phyloP scores from a whole-genome alignment of 306 rosid species.

The Ziziphus jujuba region DNA sequence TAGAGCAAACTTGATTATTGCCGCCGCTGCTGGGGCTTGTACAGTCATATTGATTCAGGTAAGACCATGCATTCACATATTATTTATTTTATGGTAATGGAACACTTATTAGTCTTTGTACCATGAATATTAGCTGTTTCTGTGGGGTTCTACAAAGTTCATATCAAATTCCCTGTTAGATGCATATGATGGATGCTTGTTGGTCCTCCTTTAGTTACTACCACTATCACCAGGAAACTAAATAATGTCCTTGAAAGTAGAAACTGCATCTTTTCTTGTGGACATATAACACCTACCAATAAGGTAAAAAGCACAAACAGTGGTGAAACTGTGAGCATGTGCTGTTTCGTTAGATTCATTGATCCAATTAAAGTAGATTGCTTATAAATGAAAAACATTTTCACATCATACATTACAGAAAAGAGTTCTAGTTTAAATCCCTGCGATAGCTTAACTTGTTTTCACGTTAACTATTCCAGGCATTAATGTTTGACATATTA shows the following conservation, averaged over 20 bases:
- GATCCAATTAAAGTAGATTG: too few species aligned
- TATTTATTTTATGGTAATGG: not conserved
- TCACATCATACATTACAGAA: not conserved
- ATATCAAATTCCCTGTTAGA: not conserved
- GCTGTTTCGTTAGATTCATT: not conserved
- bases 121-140: not conserved
- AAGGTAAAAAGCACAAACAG: not conserved
- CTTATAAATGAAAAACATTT: not conserved
- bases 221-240: not conserved
- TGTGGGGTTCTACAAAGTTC: not conserved
- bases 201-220: not conserved
- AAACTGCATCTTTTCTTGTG: not conserved
- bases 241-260: not conserved
- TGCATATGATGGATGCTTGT: not conserved
- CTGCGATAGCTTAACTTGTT: not conserved
- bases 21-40: conserved; percentile 82
- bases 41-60: conserved; percentile 78
- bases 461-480: conserved; percentile 2
- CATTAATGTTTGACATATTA: conserved; percentile 16
- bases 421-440: not conserved
- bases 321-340: not conserved
- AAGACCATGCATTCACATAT: conserved; percentile 19
- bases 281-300: not conserved
- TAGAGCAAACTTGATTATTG: conserved; percentile 74
- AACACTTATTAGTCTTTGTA: too few species aligned